Base-by-base conservation (phyloP, 2,329 filamentous ascomycete species). In the Fusarium sp. region DNA sequence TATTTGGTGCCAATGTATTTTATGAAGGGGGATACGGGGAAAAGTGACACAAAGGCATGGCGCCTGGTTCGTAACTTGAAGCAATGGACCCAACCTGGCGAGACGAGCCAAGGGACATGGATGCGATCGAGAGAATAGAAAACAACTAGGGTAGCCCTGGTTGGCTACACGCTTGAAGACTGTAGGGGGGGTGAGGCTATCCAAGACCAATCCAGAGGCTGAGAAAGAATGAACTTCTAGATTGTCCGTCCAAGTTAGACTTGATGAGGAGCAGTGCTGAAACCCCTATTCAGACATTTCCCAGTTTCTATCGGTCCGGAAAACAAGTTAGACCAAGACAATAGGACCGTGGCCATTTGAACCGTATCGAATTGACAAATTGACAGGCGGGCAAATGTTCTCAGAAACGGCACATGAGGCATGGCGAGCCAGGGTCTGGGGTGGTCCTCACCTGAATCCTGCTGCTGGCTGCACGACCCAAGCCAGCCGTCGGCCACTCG, bases 11-110 rank as follows among this genome's bases (percentile, higher is more conserved):
- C 70, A 50, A 71, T 74, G 59, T 74, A 74, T 73, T 75, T 75
- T 74, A 75, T 75, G 73, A 75, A 75, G 73, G 73, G 73, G 73
- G 68, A 73, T 65, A 75, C 73, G 73, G 73, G 69, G 73, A 72
- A 73, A 73, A 75, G 72, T 74, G 73, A 74, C 73, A 75, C 73
- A 75, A 65, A 68, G 58, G 66, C 68, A 75, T 67, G 68, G 65
- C 73, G 66, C 71, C 73, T 64, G 71, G 72, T 73, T 72, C 73
- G 73, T 75, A 74, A 74, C 73, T 75, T 75, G 73, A 75, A 74
- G 73, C 73, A 74, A 73, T 73, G 72, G 73, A 72, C 68, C 72
- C 70, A 67, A 66, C 71, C 70, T 66, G 69, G 55, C 73, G 73
- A 71, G 71, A 71, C 73, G 66, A 75, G 69, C 72, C 65, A 75